These are phyloP conservation scores for Microcyclospora tardicrescens DNA, from an alignment of 2,329 filamentous ascomycete genomes.

Conservation along the genomic window DNA sequence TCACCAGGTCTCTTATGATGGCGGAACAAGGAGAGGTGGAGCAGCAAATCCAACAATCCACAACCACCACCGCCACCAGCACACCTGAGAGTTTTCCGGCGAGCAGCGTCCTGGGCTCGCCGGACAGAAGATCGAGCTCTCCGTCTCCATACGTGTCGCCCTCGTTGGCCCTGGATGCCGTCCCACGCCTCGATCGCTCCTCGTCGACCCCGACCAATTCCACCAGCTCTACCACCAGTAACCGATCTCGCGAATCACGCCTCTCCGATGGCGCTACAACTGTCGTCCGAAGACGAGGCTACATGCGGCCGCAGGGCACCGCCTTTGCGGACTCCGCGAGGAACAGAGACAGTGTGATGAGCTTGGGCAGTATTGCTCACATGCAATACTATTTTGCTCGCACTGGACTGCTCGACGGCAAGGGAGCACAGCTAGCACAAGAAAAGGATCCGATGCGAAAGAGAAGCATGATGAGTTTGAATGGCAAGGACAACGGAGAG, in stretches of 20 bases:
- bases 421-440: conserved; percentile 72
- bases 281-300: conserved; percentile 54
- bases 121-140: conserved; percentile 38
- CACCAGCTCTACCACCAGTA: conserved; percentile 36
- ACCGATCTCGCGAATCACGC: conserved; percentile 36
- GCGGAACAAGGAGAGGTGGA: no score
- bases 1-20: no score
- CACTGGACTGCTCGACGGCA: conserved; percentile 84
- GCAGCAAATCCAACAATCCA: no score
- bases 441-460: conserved; percentile 41
- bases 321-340: conserved; percentile 83
- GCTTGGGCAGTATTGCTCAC: conserved; percentile 89
- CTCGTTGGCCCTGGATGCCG: conserved; percentile 48
- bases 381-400: conserved; percentile 97
- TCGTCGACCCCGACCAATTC: conserved; percentile 48
- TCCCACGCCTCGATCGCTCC: conserved; percentile 48
- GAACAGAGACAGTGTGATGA: conserved; percentile 89
- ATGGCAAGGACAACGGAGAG: conserved; percentile 20
- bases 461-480: conserved; percentile 4
- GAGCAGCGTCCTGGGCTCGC: conserved; percentile 15
- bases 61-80: conserved; percentile 25
- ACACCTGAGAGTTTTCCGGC: conserved; percentile 9
- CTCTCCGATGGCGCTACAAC: conserved; percentile 31
- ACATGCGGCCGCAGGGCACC: conserved; percentile 75
- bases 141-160: conserved; percentile 54